A percentile compares a stretch with the other conserved stretches of the same genome.
phyloP scores from a whole-genome alignment of 768 basidiomycete genomes.

The Pisolithus albus region DNA sequence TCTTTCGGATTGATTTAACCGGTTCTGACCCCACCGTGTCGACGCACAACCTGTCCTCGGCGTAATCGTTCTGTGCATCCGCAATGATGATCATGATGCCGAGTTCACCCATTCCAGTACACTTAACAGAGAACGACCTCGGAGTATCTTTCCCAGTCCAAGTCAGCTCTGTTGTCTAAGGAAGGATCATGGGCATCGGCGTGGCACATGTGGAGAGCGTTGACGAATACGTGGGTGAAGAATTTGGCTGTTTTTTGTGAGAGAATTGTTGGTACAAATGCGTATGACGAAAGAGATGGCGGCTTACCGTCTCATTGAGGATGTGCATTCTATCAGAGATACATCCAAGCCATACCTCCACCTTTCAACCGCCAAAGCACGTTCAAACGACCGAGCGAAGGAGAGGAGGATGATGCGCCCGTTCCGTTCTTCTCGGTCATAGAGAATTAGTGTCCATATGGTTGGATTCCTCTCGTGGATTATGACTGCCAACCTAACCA shows the following conservation, averaged over 20 bases:
- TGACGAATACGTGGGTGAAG: conserved; percentile 38
- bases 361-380: too few relatives aligned
- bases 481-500: too few relatives aligned
- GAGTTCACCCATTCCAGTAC: conserved; percentile 56
- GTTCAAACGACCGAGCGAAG: too few relatives aligned
- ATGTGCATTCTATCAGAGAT: too few relatives aligned
- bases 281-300: too few relatives aligned
- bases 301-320: too few relatives aligned
- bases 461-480: too few relatives aligned
- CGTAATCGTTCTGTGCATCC: conserved; percentile 69
- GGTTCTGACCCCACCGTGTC: conserved; percentile 84
- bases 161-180: conserved; percentile 72
- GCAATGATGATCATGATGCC: conserved; percentile 34
- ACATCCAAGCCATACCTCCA: too few relatives aligned
- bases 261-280: too few relatives aligned
- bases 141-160: conserved; percentile 89
- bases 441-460: too few relatives aligned
- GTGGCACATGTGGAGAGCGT: conserved; percentile 54
- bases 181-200: conserved; percentile 72
- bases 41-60: conserved; percentile 45
- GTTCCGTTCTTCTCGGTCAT: too few relatives aligned
- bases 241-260: conserved; percentile 32
- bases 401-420: too few relatives aligned
- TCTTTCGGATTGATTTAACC: conserved; percentile 13
- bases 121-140: conserved; percentile 72